These are phyloP conservation scores for Cyclocybe aegerita DNA, from an alignment of 768 basidiomycete species.

Conservation along the genomic window DNA sequence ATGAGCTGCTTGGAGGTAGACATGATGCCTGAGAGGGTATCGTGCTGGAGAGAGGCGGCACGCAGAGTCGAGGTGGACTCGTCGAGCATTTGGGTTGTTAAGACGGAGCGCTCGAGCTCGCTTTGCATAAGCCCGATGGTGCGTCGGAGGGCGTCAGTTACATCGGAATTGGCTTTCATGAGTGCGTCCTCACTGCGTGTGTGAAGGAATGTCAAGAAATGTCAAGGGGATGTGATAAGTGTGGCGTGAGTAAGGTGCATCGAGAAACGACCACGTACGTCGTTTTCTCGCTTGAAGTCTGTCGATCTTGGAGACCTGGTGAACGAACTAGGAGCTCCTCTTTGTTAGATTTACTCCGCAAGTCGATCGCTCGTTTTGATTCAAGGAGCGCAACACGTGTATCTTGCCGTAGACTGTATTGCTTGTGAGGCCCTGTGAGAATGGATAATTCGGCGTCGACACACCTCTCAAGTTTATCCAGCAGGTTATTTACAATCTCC, in stretches of 20 bases:
- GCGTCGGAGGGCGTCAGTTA: slow-evolving; percentile 84
- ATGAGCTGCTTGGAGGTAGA: slow-evolving; percentile 82
- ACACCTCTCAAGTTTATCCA: slow-evolving; percentile 50
- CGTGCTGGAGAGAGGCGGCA: slow-evolving; percentile 75
- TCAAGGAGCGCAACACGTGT: slow-evolving; percentile 65
- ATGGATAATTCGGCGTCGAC: slow-evolving; percentile 4
- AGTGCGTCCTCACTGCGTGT: slow-evolving; percentile 71
- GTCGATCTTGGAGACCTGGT: slow-evolving; percentile 48
- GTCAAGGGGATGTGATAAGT: background rate
- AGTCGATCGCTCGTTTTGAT: slow-evolving; percentile 75
- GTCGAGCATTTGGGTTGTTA: slow-evolving; percentile 84
- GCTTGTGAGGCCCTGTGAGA: background rate
- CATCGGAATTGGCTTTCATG: slow-evolving; percentile 86
- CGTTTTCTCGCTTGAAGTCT: slow-evolving; percentile 53
- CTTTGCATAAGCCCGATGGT: slow-evolving; percentile 87
- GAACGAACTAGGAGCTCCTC: slow-evolving; percentile 65
- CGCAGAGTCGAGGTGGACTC: slow-evolving; percentile 75
- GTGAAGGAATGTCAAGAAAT: background rate
- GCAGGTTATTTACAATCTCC: slow-evolving; percentile 48
- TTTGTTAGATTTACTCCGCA: slow-evolving; percentile 52
- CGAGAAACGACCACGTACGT: slow-evolving; percentile 40
- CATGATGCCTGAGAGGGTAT: slow-evolving; percentile 69
- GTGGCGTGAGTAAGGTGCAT: background rate
- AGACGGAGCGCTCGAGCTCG: slow-evolving; percentile 87
- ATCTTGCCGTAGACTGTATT: slow-evolving; percentile 55